Base-by-base conservation (phyloP, 768 basidiomycete genomes). In the Mycena alexandri region DNA sequence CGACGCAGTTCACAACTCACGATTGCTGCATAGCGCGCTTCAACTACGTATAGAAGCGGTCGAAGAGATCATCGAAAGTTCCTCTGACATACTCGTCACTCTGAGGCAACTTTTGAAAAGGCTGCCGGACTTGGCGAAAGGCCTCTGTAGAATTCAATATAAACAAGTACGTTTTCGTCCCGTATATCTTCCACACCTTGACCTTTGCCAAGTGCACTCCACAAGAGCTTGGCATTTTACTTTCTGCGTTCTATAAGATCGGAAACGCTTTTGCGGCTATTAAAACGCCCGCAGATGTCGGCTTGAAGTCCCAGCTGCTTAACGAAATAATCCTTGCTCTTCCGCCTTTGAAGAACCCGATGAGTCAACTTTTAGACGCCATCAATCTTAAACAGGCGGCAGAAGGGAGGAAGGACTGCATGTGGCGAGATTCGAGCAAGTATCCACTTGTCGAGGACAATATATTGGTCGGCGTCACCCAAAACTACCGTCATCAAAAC, bases 91-190 rank as follows among this genome's bases (percentile, higher is more conserved):
- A 47, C 80, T 96, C 46, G 85, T 87, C 41, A 85, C 84, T 38
- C 83, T 97, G n/a, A 87, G 92, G 19, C 83, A 87, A 41, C 75
- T 88, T n/a, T 81, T 97, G 61, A 89, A 80, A 74, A 86, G 86
- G 38, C 83, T 95, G n/a, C 95, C 96, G 0, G 96, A 98, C 76
- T 87, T 98, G 51, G 89, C 92, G 0, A 91, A 87, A 74, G 97
- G 97, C 0, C 80, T 99, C 17, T 92, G 90, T 67, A 83, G 95
- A 34, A 92, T 98, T 36, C 94, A 96, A 74, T 97, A 97, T 72
- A 93, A 95, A 52, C 93, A 95, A 82, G 94, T 95, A 70, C 70
- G 82, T 70, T 42, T 34, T 2, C 17, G 19, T 34, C 43, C 4
- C 12, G 2, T 46, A 13, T 14, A 25, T 46, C 44, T 0, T 44